Base-by-base conservation (phyloP, 2,329 filamentous ascomycete genomes). In the Pseudogymnoascus sp. region DNA sequence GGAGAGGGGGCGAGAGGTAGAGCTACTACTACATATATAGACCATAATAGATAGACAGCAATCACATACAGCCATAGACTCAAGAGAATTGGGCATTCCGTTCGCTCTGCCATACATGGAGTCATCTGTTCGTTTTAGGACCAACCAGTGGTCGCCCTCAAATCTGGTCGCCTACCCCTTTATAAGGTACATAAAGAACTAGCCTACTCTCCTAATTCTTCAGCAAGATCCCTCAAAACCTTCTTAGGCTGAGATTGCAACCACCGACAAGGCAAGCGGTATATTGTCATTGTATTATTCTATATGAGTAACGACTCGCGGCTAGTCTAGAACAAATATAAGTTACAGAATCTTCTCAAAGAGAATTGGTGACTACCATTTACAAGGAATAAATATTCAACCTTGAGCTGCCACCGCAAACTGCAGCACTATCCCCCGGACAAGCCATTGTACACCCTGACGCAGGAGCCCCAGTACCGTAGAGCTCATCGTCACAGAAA, bases 401-500 rank as follows among this genome's bases (percentile, higher is more conserved):
- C 20, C 14, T 57, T n/a, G 34, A 57, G 54, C 54, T 37, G 34
- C 54, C 54, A 57, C 54, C 54, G 34, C 54, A 57, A 20, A 25
- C 20, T 8, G 34, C 16, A 20, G 0, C n/a, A 14, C 16, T 9
- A 57, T 12, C n/a, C 11, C 54, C 54, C 8, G 54, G 28, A 35
- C 54, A 57, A 20, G 54, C 54, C 28, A 57, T 57, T 14, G 54
- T 25, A 25, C 54, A 57, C 16, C 54, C 54, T 5, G 54, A 9
- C 54, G 54, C 9, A 20, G 54, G 54, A 7, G 14, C 28, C 11
- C 54, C 54, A 47, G 41, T 20, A 2, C 54, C 54, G 12, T 57
- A 34, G 34, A 57, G 28, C 34, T 57, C 54, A 35, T 57, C 54
- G 34, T 57, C 54, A 28, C 54, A 57, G 54, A 34, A 57, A 37